A percentile compares a stretch with the other conserved stretches of the same genome.
Conservation (phyloP, 495 filamentous ascomycete genomes). For the Penicillium goetzii region DNA sequence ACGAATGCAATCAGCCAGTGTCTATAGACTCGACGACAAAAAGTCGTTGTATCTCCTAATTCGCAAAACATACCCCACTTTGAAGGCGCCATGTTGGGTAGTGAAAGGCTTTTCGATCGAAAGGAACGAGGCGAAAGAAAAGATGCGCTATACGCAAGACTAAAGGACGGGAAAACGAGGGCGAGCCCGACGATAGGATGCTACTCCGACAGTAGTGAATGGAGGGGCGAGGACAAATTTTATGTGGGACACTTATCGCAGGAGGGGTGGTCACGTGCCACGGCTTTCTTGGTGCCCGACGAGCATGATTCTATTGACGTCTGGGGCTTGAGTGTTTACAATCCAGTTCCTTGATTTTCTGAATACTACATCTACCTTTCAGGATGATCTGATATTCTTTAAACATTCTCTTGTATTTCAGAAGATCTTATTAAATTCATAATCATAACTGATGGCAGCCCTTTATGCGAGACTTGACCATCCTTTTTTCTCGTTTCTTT, state of each 20-base stretch:
- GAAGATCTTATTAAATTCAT: conserved; percentile 40
- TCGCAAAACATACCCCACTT: conserved; percentile 54
- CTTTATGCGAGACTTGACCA: conserved; percentile 20
- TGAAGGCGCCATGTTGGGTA: conserved; percentile 49
- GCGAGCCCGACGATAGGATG: conserved; percentile 29
- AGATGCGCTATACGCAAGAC: conserved; percentile 26
- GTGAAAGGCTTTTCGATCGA: conserved; percentile 16
- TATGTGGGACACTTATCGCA: conserved; percentile 40
- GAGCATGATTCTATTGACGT: conserved; percentile 12
- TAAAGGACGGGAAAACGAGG: conserved; percentile 17
- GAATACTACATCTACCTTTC: background rate
- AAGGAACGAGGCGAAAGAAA: conserved; percentile 20
- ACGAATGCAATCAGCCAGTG: conserved; percentile 18
- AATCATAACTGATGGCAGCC: conserved; percentile 35
- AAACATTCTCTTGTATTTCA: conserved; percentile 31
- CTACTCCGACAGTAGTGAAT: conserved; percentile 31
- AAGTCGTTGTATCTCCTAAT: background rate
- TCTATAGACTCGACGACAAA: background rate
- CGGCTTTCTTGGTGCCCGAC: conserved; percentile 32
- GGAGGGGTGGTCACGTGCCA: conserved; percentile 33
- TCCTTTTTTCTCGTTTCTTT: conserved; percentile 22
- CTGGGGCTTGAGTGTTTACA: no score
- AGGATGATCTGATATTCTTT: background rate
- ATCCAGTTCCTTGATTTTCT: background rate
- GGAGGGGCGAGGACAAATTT: conserved; percentile 38